Base-by-base conservation (phyloP, 331 rosid genomes). In the Quercus tomentella region DNA sequence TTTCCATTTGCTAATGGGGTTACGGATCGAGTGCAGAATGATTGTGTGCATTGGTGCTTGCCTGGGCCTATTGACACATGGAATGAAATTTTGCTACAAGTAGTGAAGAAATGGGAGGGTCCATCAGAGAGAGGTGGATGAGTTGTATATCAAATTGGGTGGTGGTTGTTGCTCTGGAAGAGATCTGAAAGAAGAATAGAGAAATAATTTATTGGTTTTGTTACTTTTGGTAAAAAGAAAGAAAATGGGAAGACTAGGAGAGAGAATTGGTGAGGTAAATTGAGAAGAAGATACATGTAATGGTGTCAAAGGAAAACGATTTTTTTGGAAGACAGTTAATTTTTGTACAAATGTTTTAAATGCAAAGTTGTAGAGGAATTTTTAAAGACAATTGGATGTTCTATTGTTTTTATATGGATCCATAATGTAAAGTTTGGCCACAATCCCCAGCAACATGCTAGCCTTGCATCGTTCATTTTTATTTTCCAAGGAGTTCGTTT, bases 11-110 rank as follows among this genome's bases (percentile, higher is more conserved):
- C 84, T 37, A 79, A 92, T 79, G 92, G 94, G 20, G 76, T 85
- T 20, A 62, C 43, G 49, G 97, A 92, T 37, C 87, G 81, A 7
- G 90, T 94, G 6, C 98, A 92, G 31, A 94, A 92, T 79, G 97
- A 94, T 66, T 94, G 98, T 83, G 95, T 92, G 60, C 98, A 94
- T 83, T 94, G 98, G 98, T 94, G 98, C 80, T 80, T 94, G 84
- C 97, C 98, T 0, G 98, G 98, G 15, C 89, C 98, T 51, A 74
- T 94, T 17, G 98, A 94, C 77, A 89, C 97, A 14, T 94, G 98
- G 98, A 94, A 94, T 91, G 96, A 91, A 74, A 90, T 94, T 23
- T 70, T 94, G 74, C 80, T 94, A 0, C 82, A 89, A 78, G 23
- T 87, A 0, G 52, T 91, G 77, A 91, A 84, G 88, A 92, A 79